Base-by-base conservation (phyloP, 2,329 filamentous ascomycete genomes). In the Fusarium sp. region DNA sequence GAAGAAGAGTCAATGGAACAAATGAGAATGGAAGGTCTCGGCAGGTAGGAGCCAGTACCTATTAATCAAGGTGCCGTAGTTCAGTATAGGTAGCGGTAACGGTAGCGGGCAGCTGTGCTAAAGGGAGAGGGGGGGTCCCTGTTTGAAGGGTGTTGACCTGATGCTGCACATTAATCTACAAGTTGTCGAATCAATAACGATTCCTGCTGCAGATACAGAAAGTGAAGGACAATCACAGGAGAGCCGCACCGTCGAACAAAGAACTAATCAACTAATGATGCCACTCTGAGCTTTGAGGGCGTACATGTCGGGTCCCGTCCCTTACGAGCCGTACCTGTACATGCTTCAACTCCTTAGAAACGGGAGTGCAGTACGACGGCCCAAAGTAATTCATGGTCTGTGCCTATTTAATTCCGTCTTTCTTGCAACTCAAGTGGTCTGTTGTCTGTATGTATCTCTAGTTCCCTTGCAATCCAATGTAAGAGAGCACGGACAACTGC, bases 401-500 rank as follows among this genome's bases (percentile, higher is more conserved):
- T 72, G 70, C 65, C 69, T 70, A 53, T 46, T 39, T 52, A 45
- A 60, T 70, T 58, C 59, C 60, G 65, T 71, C 69, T 60, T 67
- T 72, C 54, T 72, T 62, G 27, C 20, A 70, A 55, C 41, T 57
- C 53, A 35, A 56, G 53, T 56, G 39, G 39, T 39, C 39, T 47
- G 39, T 56, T 46, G 53, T 35, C 41, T 68, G 55, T 62, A 47
- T 46, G 49, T 55, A 66, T 57, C 47, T 58, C 54, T 56, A 65
- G 58, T 49, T 72, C 62, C 67, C 62, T 71, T 71, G 68, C 31
- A 63, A 36, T 52, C 27, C 61, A 62, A 65, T 59, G 65, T 59
- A 57, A 41, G 58, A 70, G 56, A 72, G 69, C 70, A 72, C 69
- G 47, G 70, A 72, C 68, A 65, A 57, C 54, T 44, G 69, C 69